Percentiles rank a stretch among this genome's conserved stretches.
These are phyloP conservation scores for Gloeophyllum trabeum DNA, from an alignment of 768 basidiomycete genomes.

Conservation along the genomic window DNA sequence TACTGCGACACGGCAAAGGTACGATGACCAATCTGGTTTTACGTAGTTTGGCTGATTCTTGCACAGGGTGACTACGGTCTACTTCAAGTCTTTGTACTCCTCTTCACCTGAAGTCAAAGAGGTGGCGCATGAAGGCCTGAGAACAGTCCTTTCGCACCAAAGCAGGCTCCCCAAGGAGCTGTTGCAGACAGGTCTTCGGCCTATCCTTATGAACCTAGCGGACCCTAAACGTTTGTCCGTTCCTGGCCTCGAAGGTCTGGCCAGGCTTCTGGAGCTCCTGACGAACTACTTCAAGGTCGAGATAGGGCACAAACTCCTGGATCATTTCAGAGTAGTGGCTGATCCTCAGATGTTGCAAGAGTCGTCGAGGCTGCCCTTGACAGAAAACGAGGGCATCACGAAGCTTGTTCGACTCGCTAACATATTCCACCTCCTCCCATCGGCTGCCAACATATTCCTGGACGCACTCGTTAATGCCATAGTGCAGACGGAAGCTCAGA, in stretches of 20 bases:
- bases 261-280: conserved; percentile 83
- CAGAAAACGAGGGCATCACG: conserved; percentile 84
- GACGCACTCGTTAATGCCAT: conserved; percentile 79
- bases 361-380: conserved; percentile 68
- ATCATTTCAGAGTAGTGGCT: conserved; percentile 90
- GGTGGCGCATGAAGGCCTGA: conserved; percentile 88
- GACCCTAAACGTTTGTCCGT: conserved; percentile 93
- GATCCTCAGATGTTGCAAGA: conserved; percentile 77
- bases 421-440: conserved; percentile 93
- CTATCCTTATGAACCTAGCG: conserved; percentile 95
- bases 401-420: conserved; percentile 93
- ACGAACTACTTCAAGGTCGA: conserved; percentile 99
- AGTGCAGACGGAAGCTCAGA: conserved; percentile 83
- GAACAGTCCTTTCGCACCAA: conserved; percentile 82
- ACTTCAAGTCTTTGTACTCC: conserved; percentile 98
- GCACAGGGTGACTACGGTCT: conserved; percentile 80
- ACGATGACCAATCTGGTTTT: conserved; percentile 9
- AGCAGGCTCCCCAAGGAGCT: conserved; percentile 90
- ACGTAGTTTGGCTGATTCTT: conserved; percentile 1
- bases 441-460: conserved; percentile 86
- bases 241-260: conserved; percentile 85
- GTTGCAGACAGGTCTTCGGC: conserved; percentile 88
- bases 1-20: conserved; percentile 79
- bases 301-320: conserved; percentile 93
- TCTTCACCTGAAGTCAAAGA: conserved; percentile 85